Evolutionary conservation across 2,329 filamentous ascomycete genomes (phyloP).

Genomic region (Zasmidium citrigriseum): DNA sequence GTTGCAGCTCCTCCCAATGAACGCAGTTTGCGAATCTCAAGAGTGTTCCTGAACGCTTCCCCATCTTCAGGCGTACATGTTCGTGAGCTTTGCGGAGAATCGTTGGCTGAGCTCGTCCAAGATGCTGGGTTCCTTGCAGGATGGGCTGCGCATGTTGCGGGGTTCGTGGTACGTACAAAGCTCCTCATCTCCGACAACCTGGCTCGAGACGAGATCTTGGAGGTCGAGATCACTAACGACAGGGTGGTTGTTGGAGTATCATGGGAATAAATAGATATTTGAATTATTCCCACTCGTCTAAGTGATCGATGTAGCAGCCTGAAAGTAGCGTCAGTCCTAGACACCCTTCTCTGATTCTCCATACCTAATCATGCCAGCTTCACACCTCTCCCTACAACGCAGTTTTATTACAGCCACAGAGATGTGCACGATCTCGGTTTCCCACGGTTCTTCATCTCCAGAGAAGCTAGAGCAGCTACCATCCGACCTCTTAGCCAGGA

Average conservation of each 20-base stretch:
- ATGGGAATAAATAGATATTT: constrained; percentile 3
- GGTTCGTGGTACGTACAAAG: constrained; percentile 4
- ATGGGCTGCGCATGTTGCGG: constrained; percentile 7
- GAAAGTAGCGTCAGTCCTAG: too few species aligned
- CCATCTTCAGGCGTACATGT: constrained; percentile 7
- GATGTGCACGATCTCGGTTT: too few species aligned
- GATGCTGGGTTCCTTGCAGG: neutral
- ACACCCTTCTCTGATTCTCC: too few species aligned
- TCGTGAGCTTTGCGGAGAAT: neutral
- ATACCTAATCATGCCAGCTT: too few species aligned
- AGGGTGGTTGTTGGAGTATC: neutral
- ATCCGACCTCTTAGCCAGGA: too few species aligned
- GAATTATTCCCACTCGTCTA: too few species aligned
- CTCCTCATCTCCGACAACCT: constrained; percentile 18
- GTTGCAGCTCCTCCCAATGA: constrained; percentile 7
- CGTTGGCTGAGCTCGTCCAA: constrained; percentile 4
- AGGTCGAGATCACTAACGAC: neutral
- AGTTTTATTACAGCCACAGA: too few species aligned
- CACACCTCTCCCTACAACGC: too few species aligned
- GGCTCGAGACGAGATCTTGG: constrained; percentile 5
- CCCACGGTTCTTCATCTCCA: too few species aligned
- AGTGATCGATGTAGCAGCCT: too few species aligned
- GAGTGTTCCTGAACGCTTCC: constrained; percentile 13
- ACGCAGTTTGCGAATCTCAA: constrained; percentile 18
- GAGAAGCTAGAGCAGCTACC: too few species aligned